A percentile compares a stretch with the other conserved stretches of the same genome.
These are phyloP conservation scores for Globisporangium sylvaticum DNA, from an alignment of 352 stramenopile genomes.

Conservation along the genomic window DNA sequence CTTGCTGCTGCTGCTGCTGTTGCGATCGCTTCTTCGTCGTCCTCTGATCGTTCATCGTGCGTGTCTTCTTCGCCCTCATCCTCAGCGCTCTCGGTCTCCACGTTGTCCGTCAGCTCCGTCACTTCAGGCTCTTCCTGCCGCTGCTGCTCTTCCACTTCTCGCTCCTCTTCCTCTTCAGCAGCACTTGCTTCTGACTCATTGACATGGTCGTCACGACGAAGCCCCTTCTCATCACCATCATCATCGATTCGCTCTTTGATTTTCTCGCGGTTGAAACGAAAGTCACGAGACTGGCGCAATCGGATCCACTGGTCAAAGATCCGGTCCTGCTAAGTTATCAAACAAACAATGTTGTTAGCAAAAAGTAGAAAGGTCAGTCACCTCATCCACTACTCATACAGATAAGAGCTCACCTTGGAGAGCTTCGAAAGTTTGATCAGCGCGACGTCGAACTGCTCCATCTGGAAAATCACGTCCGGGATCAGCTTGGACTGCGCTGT, in stretches of 20 bases:
- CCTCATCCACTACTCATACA: too few species aligned
- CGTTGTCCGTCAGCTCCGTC: conserved; percentile 4
- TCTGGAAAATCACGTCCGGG: conserved; percentile 58
- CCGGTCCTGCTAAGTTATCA: conserved; percentile 19
- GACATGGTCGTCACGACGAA: background rate
- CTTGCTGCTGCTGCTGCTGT: background rate
- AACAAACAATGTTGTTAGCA: background rate
- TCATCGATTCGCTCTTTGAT: conserved; percentile 25
- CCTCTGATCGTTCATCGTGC: conserved; percentile 6
- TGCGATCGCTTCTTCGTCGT: background rate
- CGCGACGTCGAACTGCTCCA: conserved; percentile 64
- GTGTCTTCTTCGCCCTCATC: conserved; percentile 12
- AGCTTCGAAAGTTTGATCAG: conserved; percentile 67
- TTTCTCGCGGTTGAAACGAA: conserved; percentile 42
- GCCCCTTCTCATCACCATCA: conserved; percentile 18
- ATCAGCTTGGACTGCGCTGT: conserved; percentile 50
- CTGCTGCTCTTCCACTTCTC: conserved; percentile 16
- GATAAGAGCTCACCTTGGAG: conserved; percentile 30
- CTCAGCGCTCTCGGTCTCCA: conserved; percentile 16
- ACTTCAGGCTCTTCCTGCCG: conserved; percentile 12
- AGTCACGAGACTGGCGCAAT: conserved; percentile 45
- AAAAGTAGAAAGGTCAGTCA: background rate
- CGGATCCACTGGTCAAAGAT: conserved; percentile 53
- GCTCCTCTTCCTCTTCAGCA: conserved; percentile 5
- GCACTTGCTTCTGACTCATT: conserved; percentile 19